phyloP scores from a whole-genome alignment of 192 early-diverging fungal species.

The Backusella tarrabulga region DNA sequence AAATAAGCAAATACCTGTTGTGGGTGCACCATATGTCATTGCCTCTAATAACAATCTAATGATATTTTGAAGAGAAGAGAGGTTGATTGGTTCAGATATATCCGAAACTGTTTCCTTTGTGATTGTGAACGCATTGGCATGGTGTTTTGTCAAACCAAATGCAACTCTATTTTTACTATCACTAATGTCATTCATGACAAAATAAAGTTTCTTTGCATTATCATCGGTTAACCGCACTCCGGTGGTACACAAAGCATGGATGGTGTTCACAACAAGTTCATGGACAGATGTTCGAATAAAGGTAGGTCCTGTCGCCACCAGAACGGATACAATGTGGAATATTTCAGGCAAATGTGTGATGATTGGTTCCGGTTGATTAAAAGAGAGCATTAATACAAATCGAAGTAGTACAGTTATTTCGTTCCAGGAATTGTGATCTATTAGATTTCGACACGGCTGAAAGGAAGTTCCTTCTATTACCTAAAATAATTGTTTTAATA shows the following conservation, averaged over 20 bases:
- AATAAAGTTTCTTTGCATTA: constrained; percentile 48
- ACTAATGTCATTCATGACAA: constrained; percentile 69
- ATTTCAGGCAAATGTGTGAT: constrained; percentile 78
- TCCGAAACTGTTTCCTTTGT: constrained; percentile 47
- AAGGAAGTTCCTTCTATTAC: constrained; percentile 54
- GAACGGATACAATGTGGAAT: constrained; percentile 76
- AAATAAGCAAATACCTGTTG: constrained; percentile 44
- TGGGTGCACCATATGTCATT: constrained; percentile 55
- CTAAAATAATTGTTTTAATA: not conserved
- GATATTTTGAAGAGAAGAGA: constrained; percentile 48
- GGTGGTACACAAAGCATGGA: constrained; percentile 72
- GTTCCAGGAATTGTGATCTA: constrained; percentile 79
- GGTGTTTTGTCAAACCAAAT: constrained; percentile 69
- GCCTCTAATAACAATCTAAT: constrained; percentile 63
- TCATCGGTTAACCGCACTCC: constrained; percentile 47
- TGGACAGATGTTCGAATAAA: constrained; percentile 82
- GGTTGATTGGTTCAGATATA: constrained; percentile 42
- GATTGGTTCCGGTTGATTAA: constrained; percentile 69
- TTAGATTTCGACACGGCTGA: constrained; percentile 61
- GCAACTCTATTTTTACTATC: constrained; percentile 73
- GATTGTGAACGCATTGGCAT: constrained; percentile 65
- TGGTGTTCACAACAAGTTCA: constrained; percentile 85
- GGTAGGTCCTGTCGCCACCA: constrained; percentile 79
- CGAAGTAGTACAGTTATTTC: constrained; percentile 88
- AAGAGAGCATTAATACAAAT: constrained; percentile 83